These are phyloP conservation scores for Bigelowiella natans DNA, from an alignment of 78 protist species.

Conservation along the genomic window DNA sequence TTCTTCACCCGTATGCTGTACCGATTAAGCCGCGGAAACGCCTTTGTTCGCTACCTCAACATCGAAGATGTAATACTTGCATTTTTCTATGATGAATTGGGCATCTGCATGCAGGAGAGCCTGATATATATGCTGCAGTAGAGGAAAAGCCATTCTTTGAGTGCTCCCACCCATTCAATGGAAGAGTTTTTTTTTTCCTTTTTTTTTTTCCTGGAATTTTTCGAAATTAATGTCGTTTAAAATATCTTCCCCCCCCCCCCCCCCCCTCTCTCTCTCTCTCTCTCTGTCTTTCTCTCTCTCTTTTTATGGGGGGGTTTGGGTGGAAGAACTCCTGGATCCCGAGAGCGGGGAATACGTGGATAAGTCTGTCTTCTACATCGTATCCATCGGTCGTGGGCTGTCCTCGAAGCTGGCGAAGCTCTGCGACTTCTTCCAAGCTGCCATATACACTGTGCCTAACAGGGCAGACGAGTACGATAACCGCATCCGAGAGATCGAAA, in stretches of 20 bases:
- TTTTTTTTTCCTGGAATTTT: too few species aligned
- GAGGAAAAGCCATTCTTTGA: too few species aligned
- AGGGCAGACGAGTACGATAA: not conserved
- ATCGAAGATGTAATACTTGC: not conserved
- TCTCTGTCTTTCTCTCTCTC: too few species aligned
- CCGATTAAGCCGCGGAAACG: not conserved
- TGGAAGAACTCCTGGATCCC: not conserved
- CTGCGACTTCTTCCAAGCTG: not conserved
- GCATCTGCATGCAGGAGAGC: too few species aligned
- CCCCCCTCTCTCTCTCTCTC: too few species aligned
- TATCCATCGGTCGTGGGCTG: not conserved
- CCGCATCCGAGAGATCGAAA: not conserved
- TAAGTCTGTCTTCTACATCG: not conserved
- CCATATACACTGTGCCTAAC: not conserved
- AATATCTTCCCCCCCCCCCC: too few species aligned
- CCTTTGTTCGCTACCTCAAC: not conserved
- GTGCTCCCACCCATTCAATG: too few species aligned
- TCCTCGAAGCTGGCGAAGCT: not conserved
- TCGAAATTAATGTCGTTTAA: too few species aligned
- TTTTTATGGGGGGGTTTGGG: too few species aligned
- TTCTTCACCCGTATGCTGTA: not conserved
- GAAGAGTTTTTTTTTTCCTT: too few species aligned
- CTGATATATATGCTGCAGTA: too few species aligned
- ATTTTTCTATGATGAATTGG: not conserved
- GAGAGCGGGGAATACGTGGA: not conserved